Conservation (phyloP, 352 stramenopile genomes). For the Peronosclerospora sorghi region DNA sequence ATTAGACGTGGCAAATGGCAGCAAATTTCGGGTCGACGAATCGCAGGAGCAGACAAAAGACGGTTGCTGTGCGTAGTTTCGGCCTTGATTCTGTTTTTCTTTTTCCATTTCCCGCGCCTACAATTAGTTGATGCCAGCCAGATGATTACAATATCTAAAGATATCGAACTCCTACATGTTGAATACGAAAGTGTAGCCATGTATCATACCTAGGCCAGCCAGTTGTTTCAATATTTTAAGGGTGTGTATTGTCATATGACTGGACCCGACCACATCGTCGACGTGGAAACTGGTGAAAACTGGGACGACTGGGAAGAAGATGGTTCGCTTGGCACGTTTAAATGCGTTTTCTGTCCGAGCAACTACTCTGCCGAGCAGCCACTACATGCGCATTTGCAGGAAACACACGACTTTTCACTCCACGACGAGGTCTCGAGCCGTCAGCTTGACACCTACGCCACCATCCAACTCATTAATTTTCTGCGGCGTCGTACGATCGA, state of each 20-base stretch:
- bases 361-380: constrained; percentile 33
- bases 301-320: constrained; percentile 85
- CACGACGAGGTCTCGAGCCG: constrained; percentile 31
- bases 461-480: constrained; percentile 74
- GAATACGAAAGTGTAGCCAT: no score
- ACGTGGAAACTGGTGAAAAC: constrained; percentile 37
- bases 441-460: constrained; percentile 66
- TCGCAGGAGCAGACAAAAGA: constrained; percentile 69
- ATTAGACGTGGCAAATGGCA: constrained; percentile 82
- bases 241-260: no score
- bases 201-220: no score
- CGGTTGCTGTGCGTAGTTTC: constrained; percentile 53
- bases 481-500: constrained; percentile 39
- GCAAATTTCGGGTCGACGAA: constrained; percentile 79
- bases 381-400: constrained; percentile 49
- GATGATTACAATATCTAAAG: no score
- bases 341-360: constrained; percentile 60
- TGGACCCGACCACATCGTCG: constrained; percentile 8
- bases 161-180: no score
- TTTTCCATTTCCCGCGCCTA: neutral
- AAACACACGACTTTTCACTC: constrained; percentile 54
- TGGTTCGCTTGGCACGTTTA: constrained; percentile 29
- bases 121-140: no score
- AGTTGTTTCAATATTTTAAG: no score
- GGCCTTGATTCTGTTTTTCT: neutral